Percentiles rank a stretch among this genome's conserved stretches.
Conservation (phyloP, 164 flowering plant genomes). For the Liriodendron chinense region DNA sequence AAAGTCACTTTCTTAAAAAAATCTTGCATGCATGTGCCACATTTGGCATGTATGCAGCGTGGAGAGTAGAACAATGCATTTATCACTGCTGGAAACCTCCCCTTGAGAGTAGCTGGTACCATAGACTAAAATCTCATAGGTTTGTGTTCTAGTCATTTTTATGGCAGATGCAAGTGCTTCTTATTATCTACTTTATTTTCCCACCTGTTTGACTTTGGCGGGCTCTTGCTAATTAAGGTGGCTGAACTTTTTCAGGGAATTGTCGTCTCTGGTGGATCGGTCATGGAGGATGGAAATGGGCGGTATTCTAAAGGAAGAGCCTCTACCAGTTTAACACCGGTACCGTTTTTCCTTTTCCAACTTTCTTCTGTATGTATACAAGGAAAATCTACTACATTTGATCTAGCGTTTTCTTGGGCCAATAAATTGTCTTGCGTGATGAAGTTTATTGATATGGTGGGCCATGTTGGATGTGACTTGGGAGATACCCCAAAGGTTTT, state of each 20-base stretch:
- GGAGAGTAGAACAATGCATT: too few species aligned
- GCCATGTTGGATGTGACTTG: background rate
- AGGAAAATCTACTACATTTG: background rate
- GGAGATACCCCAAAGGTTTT: background rate
- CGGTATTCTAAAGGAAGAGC: constrained; percentile 63
- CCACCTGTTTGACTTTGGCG: too few species aligned
- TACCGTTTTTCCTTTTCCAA: background rate
- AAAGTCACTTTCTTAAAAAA: too few species aligned
- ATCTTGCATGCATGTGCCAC: too few species aligned
- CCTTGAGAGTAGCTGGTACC: too few species aligned
- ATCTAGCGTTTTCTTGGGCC: too few species aligned
- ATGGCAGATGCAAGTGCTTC: too few species aligned
- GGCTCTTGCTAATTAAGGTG: background rate
- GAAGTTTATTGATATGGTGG: background rate
- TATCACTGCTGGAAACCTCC: too few species aligned
- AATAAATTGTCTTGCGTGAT: too few species aligned
- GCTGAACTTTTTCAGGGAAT: constrained; percentile 52
- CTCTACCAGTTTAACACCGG: constrained; percentile 38
- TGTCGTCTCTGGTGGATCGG: constrained; percentile 69
- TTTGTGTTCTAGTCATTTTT: background rate
- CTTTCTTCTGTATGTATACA: background rate
- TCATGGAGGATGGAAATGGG: constrained; percentile 99
- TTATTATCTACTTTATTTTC: too few species aligned
- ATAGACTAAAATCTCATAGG: background rate
- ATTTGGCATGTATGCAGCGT: too few species aligned